Evolutionary conservation across 495 filamentous ascomycete species (phyloP).

Genomic region (Xylaria telfairii): DNA sequence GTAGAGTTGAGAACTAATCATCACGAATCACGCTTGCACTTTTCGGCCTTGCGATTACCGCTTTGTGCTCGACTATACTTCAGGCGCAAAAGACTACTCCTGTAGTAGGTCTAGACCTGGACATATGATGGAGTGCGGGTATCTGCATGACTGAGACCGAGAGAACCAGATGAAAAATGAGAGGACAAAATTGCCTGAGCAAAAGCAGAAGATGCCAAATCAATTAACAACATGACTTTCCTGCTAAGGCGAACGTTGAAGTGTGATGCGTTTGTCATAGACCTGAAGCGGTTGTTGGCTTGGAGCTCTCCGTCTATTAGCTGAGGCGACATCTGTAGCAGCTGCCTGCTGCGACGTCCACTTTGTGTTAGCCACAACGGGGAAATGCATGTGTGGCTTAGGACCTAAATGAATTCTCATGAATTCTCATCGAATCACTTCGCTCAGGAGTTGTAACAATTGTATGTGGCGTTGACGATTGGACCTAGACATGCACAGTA

Average conservation of each 20-base stretch:
- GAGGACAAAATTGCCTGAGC: background rate
- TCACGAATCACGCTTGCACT: background rate
- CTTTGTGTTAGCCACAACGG: background rate
- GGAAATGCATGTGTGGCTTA: background rate
- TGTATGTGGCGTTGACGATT: background rate
- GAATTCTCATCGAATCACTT: background rate
- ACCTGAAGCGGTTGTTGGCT: background rate
- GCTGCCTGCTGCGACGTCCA: background rate
- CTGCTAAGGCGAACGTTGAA: background rate
- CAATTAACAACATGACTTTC: background rate
- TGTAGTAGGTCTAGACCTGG: background rate
- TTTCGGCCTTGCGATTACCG: background rate
- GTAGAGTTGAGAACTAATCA: background rate
- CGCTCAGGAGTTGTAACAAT: background rate
- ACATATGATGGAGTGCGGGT: background rate
- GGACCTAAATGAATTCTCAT: background rate
- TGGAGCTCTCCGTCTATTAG: background rate
- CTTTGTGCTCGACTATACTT: background rate
- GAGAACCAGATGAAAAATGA: no score
- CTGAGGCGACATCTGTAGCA: background rate
- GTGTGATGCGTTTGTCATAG: background rate
- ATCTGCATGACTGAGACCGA: background rate
- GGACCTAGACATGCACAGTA: background rate
- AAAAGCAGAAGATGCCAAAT: background rate
- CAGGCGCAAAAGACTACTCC: background rate